Conservation (phyloP, 2,329 filamentous ascomycete genomes). For the Verruconis gallopava region DNA sequence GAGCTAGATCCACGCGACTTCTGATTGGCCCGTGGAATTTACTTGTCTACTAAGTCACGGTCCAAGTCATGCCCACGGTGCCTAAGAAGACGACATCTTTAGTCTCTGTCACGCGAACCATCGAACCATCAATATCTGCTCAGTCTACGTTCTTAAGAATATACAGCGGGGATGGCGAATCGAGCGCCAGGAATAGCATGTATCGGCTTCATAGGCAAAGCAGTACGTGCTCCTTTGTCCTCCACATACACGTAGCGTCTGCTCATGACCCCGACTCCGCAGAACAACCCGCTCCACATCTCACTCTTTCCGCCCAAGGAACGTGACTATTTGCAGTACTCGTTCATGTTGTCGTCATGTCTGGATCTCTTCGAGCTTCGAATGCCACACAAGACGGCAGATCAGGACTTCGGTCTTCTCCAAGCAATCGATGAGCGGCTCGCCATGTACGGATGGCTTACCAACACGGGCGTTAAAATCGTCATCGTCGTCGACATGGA, state of each 20-base stretch:
- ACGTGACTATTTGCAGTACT: conserved; percentile 74
- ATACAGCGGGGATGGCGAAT: conserved; percentile 32
- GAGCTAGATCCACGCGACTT: no score
- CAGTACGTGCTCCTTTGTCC: conserved; percentile 39
- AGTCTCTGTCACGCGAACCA: no score
- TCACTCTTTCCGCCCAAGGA: conserved; percentile 69
- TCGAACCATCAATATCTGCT: no score
- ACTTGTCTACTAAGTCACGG: no score
- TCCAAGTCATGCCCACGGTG: no score
- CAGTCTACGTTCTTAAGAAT: no score
- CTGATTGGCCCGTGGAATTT: no score
- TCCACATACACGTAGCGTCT: neutral
- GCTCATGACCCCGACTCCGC: conserved; percentile 12
- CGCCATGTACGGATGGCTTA: conserved; percentile 90
- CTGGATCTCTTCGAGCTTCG: conserved; percentile 91
- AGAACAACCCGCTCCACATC: conserved; percentile 96
- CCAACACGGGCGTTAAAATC: conserved; percentile 87
- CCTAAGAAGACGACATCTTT: no score
- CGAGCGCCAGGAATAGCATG: conserved; percentile 69
- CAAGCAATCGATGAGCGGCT: conserved; percentile 90
- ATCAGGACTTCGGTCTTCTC: conserved; percentile 80
- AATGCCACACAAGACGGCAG: conserved; percentile 55
- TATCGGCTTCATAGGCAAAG: conserved; percentile 84
- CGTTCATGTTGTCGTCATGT: conserved; percentile 77
- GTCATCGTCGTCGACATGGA: conserved; percentile 86